These are phyloP conservation scores for Trichoderma sp. DNA, from an alignment of 2,329 filamentous ascomycete genomes.

Conservation along the genomic window DNA sequence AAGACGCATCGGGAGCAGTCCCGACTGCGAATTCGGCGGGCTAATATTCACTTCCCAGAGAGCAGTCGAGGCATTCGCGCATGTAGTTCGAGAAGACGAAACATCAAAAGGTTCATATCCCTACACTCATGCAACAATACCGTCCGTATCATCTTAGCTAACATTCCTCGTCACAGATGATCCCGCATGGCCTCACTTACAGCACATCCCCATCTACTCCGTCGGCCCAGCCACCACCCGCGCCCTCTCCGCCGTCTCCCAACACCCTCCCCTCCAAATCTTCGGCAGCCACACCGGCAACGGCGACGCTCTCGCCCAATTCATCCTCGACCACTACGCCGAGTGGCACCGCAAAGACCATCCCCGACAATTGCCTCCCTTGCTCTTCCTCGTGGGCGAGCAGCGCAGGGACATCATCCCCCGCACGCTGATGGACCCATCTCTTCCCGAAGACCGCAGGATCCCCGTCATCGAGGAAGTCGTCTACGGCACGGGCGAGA, in stretches of 20 bases:
- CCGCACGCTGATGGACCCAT: constrained; percentile 63
- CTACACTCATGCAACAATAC: not conserved
- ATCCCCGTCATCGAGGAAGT: constrained; percentile 75
- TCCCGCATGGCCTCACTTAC: constrained; percentile 49
- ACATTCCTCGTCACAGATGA: not conserved
- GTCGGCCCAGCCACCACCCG: constrained; percentile 79
- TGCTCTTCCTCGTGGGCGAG: constrained; percentile 89
- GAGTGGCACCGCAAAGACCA: constrained; percentile 44
- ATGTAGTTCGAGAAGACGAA: constrained; percentile 51
- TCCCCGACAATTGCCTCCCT: constrained; percentile 48
- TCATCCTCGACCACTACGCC: constrained; percentile 76
- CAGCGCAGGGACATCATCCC: constrained; percentile 88
- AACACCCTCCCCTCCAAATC: constrained; percentile 56
- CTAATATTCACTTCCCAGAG: constrained; percentile 81
- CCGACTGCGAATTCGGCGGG: constrained; percentile 60
- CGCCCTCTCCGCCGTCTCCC: constrained; percentile 58
- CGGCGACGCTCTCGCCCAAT: constrained; percentile 72
- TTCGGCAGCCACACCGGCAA: constrained; percentile 81
- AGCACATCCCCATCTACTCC: constrained; percentile 65
- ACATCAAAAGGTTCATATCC: not conserved
- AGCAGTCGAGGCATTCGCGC: constrained; percentile 73
- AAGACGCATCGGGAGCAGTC: constrained; percentile 39
- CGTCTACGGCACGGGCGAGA: constrained; percentile 83
- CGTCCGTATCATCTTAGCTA: not conserved
- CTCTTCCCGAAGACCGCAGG: constrained; percentile 46